Evolutionary conservation across 495 filamentous ascomycete genomes (phyloP).

Genomic region (Penicillium coprophilum): DNA sequence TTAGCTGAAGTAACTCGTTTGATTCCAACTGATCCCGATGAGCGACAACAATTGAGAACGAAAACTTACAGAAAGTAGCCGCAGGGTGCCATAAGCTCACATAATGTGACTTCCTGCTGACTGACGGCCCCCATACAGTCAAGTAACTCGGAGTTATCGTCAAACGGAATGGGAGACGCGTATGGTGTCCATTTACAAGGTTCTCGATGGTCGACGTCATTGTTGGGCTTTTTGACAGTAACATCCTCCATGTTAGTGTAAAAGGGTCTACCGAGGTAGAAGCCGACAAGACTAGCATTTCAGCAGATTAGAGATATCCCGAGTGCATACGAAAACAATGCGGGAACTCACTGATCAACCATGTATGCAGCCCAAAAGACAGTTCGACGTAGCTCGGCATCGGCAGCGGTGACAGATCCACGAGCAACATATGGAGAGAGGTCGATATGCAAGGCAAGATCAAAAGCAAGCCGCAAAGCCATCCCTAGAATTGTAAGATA

Average conservation of each 20-base stretch:
- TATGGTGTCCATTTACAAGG: conserved; percentile 15
- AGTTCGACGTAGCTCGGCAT: conserved; percentile 29
- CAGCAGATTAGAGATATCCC: not conserved
- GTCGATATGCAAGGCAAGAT: conserved; percentile 41
- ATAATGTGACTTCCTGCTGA: conserved; percentile 27
- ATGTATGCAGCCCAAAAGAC: conserved; percentile 38
- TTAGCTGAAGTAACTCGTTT: not conserved
- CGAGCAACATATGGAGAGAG: conserved; percentile 26
- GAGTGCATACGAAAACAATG: not conserved
- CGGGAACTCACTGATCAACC: conserved; percentile 32
- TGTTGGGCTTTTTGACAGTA: conserved; percentile 22
- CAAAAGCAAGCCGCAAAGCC: conserved; percentile 37
- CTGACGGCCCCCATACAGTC: conserved; percentile 12
- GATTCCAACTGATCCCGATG: not conserved
- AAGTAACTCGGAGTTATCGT: not conserved
- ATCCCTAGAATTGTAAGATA: conserved; percentile 26
- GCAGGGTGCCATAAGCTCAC: conserved; percentile 32
- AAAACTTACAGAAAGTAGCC: conserved; percentile 18
- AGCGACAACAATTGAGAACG: not conserved
- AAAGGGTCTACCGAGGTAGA: conserved; percentile 32
- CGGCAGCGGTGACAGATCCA: conserved; percentile 22
- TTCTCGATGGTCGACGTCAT: not conserved
- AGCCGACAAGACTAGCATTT: conserved; percentile 29
- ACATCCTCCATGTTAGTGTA: conserved; percentile 27
- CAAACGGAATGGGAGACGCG: not conserved